Percentiles rank a stretch among this genome's conserved stretches.
Conservation (phyloP, 2,329 filamentous ascomycete genomes). For the Beauveria bassiana region DNA sequence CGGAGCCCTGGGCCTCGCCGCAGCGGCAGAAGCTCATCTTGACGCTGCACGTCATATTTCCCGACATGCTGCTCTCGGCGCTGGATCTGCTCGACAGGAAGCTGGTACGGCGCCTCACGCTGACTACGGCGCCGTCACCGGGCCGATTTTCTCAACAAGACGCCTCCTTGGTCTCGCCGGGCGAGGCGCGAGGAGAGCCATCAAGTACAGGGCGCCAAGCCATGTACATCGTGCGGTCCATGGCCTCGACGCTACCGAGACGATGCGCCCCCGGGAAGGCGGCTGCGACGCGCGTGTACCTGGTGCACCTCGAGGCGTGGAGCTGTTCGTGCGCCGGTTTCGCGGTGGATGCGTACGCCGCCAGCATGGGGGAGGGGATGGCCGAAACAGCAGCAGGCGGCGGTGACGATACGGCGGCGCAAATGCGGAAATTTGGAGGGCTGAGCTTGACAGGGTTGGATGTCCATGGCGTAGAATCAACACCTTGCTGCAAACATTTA, state of each 20-base stretch:
- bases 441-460: conserved; percentile 29
- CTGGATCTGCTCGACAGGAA: conserved; percentile 79
- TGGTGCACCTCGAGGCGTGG: conserved; percentile 70
- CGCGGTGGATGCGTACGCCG: conserved; percentile 59
- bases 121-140: background rate
- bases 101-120: conserved; percentile 52
- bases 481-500: conserved; percentile 77
- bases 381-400: background rate
- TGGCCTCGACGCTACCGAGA: conserved; percentile 19
- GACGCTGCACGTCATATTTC: conserved; percentile 79
- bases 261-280: background rate
- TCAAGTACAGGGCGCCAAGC: background rate
- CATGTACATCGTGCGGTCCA: conserved; percentile 15
- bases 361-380: background rate
- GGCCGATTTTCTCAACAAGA: background rate
- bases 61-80: conserved; percentile 70
- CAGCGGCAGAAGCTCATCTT: conserved; percentile 53
- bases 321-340: conserved; percentile 87
- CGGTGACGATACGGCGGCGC: background rate
- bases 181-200: background rate
- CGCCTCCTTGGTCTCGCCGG: conserved; percentile 25
- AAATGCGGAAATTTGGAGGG: conserved; percentile 41
- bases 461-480: conserved; percentile 22
- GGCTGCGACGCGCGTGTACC: conserved; percentile 40
- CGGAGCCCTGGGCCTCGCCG: conserved; percentile 14